Evolutionary conservation across 2,329 filamentous ascomycete genomes (phyloP), one percentile per base, ranked within the genome.

Genomic region (Botrytis aclada): DNA sequence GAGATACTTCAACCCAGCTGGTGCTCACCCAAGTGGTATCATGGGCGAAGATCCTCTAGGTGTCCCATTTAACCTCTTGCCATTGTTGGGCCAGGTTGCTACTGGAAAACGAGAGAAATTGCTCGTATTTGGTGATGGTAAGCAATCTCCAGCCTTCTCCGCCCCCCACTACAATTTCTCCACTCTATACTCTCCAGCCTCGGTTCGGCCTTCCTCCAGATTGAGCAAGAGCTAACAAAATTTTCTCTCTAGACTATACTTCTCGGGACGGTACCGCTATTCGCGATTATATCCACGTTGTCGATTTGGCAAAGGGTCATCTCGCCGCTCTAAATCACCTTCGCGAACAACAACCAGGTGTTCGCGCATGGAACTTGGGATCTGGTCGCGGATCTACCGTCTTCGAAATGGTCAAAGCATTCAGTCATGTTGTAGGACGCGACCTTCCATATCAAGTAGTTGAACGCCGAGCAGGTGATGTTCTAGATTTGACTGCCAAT

Each of bases 31-130:
- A 65, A 95, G 90, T 80, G 97, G 96, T 73, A 90, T 99, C 83
- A 97, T 99, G 94, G 96, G 96, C 78, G 96, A 99, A 85, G 96
- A 99, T 83, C 96, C 96, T 63, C 92, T 97, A 82, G 96, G 96
- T 74, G 89, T 98, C 34, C 96, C 96, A 1, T 98, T 94, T 88
- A 99, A 99, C 86, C 87, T 99, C 76, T 89, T 99, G 61, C 96
- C 96, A 29, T 87, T 99, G 74, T 89, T 99, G 37, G 96, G 95
- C 72, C 95, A 98, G 85, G 96, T 99, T 62, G 96, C 96, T 22
- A 97, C 96, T 43, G 96, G 96, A 78, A 94, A 98, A 82, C 89
- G 95, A 77, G 93, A 97, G 81, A 98, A 98, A 87, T 87, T 99
- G 69, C 85, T 97, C 74, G 94, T 99, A 18, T 99, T 97, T 81